Evolutionary conservation across 1,284 basidiomycete genomes (phyloP).

Genomic region (Cutaneotrichosporon curvatum): DNA sequence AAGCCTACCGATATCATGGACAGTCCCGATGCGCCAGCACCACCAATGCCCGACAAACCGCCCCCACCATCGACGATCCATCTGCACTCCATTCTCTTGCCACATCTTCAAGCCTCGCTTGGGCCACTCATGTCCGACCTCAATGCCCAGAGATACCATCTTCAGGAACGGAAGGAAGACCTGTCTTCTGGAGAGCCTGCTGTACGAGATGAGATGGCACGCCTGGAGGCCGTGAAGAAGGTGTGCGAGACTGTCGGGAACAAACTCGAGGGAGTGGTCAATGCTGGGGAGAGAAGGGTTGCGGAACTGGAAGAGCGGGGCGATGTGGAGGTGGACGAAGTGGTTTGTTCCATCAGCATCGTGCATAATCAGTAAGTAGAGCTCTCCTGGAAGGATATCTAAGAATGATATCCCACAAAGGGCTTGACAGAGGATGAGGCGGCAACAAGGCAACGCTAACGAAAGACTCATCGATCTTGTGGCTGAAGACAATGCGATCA

Average conservation of each 20-base stretch:
- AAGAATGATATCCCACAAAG: not conserved
- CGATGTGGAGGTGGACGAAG: constrained; percentile 66
- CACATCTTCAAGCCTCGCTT: constrained; percentile 65
- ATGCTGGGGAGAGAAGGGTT: constrained; percentile 60
- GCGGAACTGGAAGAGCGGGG: constrained; percentile 59
- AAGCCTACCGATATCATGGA: too few species aligned
- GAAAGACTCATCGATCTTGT: constrained; percentile 82
- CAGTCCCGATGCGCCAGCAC: too few species aligned
- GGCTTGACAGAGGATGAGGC: not conserved
- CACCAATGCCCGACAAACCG: constrained; percentile 52
- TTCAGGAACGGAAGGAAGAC: constrained; percentile 72
- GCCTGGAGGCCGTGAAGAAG: constrained; percentile 88
- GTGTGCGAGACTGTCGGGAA: constrained; percentile 75
- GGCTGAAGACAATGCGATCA: constrained; percentile 97
- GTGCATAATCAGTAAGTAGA: constrained; percentile 84
- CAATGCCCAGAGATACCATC: constrained; percentile 61
- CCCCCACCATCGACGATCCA: constrained; percentile 63
- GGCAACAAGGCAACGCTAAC: not conserved
- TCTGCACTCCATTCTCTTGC: constrained; percentile 73
- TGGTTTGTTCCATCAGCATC: constrained; percentile 88
- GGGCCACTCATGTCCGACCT: constrained; percentile 60
- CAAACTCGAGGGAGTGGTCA: constrained; percentile 59
- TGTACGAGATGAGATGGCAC: constrained; percentile 87
- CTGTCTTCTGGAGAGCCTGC: constrained; percentile 83
- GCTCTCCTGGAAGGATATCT: not conserved